Evolutionary conservation across 441 rosid species (phyloP).

Genomic region (Jatropha podagrica): DNA sequence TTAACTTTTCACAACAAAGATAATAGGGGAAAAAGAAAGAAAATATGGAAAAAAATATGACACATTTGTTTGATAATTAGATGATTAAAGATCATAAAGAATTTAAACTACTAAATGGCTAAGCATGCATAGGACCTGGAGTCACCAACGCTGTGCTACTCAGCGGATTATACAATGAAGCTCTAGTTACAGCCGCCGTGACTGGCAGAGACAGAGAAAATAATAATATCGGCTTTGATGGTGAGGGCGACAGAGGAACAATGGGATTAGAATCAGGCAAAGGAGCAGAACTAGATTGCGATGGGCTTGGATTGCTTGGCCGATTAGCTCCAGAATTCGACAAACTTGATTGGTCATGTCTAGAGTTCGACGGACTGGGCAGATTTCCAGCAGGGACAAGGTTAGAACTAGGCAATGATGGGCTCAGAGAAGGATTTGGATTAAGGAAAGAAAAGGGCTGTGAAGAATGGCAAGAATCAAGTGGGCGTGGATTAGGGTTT

Average conservation of each 20-base stretch:
- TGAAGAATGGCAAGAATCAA: conserved; percentile 40
- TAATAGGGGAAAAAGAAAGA: too few relatives aligned
- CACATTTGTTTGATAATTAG: neutral
- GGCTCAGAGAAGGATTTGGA: conserved; percentile 19
- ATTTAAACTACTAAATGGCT: conserved; percentile 19
- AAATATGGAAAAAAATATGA: too few relatives aligned
- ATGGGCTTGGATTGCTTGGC: conserved; percentile 20
- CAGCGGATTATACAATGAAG: conserved; percentile 49
- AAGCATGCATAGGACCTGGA: conserved; percentile 67
- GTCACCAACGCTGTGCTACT: conserved; percentile 37
- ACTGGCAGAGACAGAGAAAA: conserved; percentile 45
- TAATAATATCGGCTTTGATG: conserved; percentile 34
- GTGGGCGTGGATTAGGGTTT: too few relatives aligned
- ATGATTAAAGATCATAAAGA: neutral
- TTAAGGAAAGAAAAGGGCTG: conserved; percentile 34
- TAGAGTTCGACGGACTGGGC: conserved; percentile 22
- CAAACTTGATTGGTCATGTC: too few relatives aligned
- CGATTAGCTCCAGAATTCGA: too few relatives aligned
- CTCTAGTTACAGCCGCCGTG: conserved; percentile 29
- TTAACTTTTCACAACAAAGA: neutral
- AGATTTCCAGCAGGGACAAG: conserved; percentile 4
- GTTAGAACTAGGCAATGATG: conserved; percentile 17
- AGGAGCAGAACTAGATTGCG: conserved; percentile 32
- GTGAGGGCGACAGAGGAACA: conserved; percentile 44
- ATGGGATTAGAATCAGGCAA: conserved; percentile 27